Evolutionary conservation across 2,329 filamentous ascomycete genomes (phyloP), one percentile per base, ranked within the genome.

Genomic region (Chaetomiaceae sp.): DNA sequence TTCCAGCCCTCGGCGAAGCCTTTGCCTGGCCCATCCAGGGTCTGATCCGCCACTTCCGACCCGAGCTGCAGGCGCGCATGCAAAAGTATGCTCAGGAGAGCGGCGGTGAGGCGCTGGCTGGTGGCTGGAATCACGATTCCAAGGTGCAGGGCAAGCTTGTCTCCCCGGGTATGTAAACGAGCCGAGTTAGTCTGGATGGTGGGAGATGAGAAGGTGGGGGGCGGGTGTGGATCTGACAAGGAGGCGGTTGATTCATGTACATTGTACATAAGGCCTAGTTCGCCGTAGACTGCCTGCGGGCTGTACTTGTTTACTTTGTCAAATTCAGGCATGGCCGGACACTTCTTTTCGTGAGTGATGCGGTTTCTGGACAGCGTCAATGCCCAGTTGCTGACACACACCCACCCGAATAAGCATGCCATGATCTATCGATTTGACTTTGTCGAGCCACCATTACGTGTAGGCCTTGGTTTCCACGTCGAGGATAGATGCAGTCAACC

Each of bases 11-110:
- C 60, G 94, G 94, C 54, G 94, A 99, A 78, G 94, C 94, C 58
- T 99, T 99, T 65, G 91, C 94, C 59, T 99, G 94, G 94, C 94
- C 94, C 59, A 87, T 99, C 62, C 94, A 99, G 76, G 94, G 94
- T 71, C 82, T 99, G 56, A 99, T 99, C 73, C 87, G 94, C 67
- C 94, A 99, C 76, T 99, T 99, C 81, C 84, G 94, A 65, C 94
- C 92, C 40, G 91, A 99, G 75, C 79, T 99, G 47, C 91, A 97
- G 80, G 88, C 86, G 48, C 84, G 92, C 64, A 95, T 99, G 80
- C 80, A 84, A 69, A 83, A 89, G 64, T 94, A 88, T 69, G 81
- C 88, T 18, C 71, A 84, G 67, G 79, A 87, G 75, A 73, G 82
- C 58, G 89, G 89, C 57, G 89, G 89, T 32, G 72, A 83, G 65